Evolutionary conservation across 1,139 yeast genomes (phyloP), one percentile per base, ranked within the genome.

Genomic region (Geotrichum europaeum): DNA sequence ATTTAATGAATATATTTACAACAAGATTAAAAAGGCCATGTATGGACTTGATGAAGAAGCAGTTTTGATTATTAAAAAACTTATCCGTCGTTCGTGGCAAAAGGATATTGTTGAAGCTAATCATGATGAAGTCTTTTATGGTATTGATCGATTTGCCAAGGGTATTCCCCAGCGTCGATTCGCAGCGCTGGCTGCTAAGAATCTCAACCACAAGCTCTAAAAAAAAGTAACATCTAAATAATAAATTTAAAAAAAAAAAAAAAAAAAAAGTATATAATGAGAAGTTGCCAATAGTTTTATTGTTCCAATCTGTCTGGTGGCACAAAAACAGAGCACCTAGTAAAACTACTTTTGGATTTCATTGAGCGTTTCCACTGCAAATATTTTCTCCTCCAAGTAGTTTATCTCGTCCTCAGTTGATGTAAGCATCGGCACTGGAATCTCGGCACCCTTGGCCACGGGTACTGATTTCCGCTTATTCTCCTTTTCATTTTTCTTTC

Each of bases 121-220:
- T 68, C 78, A 87, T 20, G 79, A 80, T 64, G 97, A 89, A 74
- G 85, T 84, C 47, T 77, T 85, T 66, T 77, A 79, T 61, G 96
- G 96, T 3, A 79, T 88, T 64, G 78, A 80, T 61, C 83, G 82
- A 69, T 90, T 94, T 87, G 76, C 86, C 55, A 77, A 81, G 63
- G 94, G 95, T 57, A 79, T 81, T 64, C 96, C 97, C 1, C 96
- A 88, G 73, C 71, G 76, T 56, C 81, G 91, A 59, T 89, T 89
- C 71, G 76, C 75, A 53, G 79, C 80, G 68, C 76, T 89, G 70
- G 80, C 83, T 43, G 74, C 74, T 60, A 85, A 81, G 72, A 78
- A 80, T 63, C 78, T 84, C 63, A 82, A 81, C 69, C 91, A 86
- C 71, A 87, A 87, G 75, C 70, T 87, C 65, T 84, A 65, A 59